Percentiles rank a stretch among this genome's conserved stretches.
Evolutionary conservation across 495 filamentous ascomycete genomes (phyloP).

Genomic region (Daldinia decipiens): DNA sequence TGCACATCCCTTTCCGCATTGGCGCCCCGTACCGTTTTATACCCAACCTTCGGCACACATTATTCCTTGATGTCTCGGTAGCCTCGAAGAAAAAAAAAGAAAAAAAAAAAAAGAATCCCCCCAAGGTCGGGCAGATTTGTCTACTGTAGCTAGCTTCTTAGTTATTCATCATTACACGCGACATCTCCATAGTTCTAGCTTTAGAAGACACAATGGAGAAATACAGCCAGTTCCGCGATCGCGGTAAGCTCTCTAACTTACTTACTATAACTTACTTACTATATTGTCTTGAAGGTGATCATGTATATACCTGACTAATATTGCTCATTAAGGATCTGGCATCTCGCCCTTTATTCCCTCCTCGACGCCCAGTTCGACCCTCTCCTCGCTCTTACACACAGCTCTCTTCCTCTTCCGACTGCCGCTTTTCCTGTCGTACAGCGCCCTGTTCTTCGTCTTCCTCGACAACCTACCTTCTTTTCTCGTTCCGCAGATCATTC

Average conservation of each 20-base stretch:
- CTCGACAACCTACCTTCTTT: conserved; percentile 79
- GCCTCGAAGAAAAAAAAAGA: conserved; percentile 13
- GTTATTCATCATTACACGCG: not conserved
- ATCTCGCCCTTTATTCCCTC: conserved; percentile 95
- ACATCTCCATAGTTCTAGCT: conserved; percentile 10
- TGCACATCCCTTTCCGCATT: not conserved
- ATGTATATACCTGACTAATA: conserved; percentile 13
- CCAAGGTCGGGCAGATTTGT: conserved; percentile 10
- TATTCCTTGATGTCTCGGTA: conserved; percentile 35
- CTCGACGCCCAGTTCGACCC: conserved; percentile 65
- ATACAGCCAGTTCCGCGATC: conserved; percentile 94
- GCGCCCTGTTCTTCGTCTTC: conserved; percentile 76
- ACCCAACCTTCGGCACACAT: not conserved
- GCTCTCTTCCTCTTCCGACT: conserved; percentile 84
- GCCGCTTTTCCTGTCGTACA: conserved; percentile 76
- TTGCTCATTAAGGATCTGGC: conserved; percentile 75
- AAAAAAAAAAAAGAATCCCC: not conserved
- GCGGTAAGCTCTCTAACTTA: conserved; percentile 67
- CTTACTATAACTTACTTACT: too few species aligned
- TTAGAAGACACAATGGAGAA: conserved; percentile 79
- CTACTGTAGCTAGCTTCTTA: conserved; percentile 2
- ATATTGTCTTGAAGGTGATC: not conserved
- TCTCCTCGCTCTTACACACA: conserved; percentile 69
- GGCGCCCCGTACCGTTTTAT: not conserved
- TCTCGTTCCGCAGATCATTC: conserved; percentile 72